Evolutionary conservation across 2,329 filamentous ascomycete genomes (phyloP).

Genomic region (Sphaceloma murrayae): DNA sequence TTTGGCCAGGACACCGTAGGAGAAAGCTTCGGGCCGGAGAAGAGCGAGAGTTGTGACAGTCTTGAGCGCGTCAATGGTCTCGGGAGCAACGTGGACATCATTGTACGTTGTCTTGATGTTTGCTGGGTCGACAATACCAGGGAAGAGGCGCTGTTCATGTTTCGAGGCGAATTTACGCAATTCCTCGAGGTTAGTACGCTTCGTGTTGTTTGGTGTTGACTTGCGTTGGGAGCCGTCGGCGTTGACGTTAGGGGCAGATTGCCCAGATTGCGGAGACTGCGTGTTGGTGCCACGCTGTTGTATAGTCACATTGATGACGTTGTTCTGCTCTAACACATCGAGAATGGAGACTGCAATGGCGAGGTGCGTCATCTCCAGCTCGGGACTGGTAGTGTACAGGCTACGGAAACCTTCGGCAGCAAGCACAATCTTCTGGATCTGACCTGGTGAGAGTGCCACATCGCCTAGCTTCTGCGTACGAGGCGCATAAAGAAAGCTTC

Average conservation of each 20-base stretch:
- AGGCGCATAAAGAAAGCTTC: slow-evolving; percentile 17
- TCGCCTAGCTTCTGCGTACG: slow-evolving; percentile 18
- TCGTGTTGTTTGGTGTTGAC: neutral
- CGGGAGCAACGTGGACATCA: slow-evolving; percentile 71
- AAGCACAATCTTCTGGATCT: slow-evolving; percentile 19
- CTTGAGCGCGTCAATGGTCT: slow-evolving; percentile 79
- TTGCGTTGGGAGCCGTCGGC: neutral
- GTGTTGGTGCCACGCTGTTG: slow-evolving; percentile 3
- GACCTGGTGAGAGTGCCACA: slow-evolving; percentile 14
- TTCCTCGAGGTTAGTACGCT: slow-evolving; percentile 33
- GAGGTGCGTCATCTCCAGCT: slow-evolving; percentile 18
- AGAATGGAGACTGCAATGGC: slow-evolving; percentile 15
- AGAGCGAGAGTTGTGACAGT: slow-evolving; percentile 82
- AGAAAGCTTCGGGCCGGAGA: slow-evolving; percentile 84
- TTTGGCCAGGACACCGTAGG: slow-evolving; percentile 82
- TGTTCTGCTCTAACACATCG: slow-evolving; percentile 7
- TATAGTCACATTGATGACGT: neutral
- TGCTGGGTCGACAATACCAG: slow-evolving; percentile 69
- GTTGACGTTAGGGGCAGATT: neutral
- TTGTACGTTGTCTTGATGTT: slow-evolving; percentile 80
- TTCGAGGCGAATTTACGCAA: slow-evolving; percentile 53
- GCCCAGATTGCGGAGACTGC: neutral
- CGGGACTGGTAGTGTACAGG: slow-evolving; percentile 17
- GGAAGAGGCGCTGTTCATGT: slow-evolving; percentile 73
- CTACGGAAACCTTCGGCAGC: slow-evolving; percentile 19